Base-by-base conservation (phyloP, 768 basidiomycete species). In the Rhizopogon sp. region DNA sequence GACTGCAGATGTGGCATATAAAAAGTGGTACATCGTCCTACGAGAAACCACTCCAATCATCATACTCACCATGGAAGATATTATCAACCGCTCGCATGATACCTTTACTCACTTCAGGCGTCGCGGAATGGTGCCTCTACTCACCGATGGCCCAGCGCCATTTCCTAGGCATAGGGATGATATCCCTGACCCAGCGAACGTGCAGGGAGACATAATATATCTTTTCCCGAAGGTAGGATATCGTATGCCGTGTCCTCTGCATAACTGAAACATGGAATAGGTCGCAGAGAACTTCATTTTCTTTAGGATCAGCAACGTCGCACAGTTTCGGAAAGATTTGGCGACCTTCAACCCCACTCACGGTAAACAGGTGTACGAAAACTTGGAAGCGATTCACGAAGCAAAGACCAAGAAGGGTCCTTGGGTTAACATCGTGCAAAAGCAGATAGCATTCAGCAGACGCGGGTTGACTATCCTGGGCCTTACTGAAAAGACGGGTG, bases 371-470 rank as follows among this genome's bases (percentile, higher is more conserved):
- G 47, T 50, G 37, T 39, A 50, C 28, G 11, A 50, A 13, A 29
- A 55, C 39, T 31, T 55, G 14, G 5, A 10, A 8, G 40, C 46
- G 25, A 55, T 55, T 33, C 37, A 49, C 39, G 10, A 25, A 22
- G 54, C 14, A 47, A 55, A 55, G 43, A 2, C 33, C 22, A 35
- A 14, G 10, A 4, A 29, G 6, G 17, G 16, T 28, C 28, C 47
- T 28, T 14, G n/a, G 22, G 13, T 55, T 8, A 28, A 29, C 4
- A 7, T 55, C 7, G 31, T 37, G 2, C 40, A 41, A 3, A 47
- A 50, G 31, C 54, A 55, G 47, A 55, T 55, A 7, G 54, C 47
- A 29, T 55, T 55, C 41, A 50, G 31, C 39, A 46, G 54, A 16
- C 46, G 47, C 6, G 54, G 54, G 17, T 40, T 55, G 40, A 55